Base-by-base conservation (phyloP, 2,329 filamentous ascomycete species). In the Thelonectria blattea region DNA sequence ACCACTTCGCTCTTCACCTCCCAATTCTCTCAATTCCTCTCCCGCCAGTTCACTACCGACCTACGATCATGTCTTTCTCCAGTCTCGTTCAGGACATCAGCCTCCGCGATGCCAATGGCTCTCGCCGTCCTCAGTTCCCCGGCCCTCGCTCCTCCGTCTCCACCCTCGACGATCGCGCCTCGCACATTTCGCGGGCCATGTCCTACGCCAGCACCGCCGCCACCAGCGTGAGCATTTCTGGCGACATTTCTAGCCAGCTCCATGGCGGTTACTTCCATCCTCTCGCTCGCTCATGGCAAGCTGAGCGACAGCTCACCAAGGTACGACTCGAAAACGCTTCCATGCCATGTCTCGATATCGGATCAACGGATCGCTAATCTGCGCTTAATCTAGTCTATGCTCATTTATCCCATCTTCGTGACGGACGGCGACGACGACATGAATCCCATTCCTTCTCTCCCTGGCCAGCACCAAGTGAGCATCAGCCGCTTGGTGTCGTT, bases 361-460 rank as follows among this genome's bases (percentile, higher is more conserved):
- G 22, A 27, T 24, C n/a, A 27, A 43, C 48, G 22, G 11, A 27
- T 54, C 30, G 51, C 65, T 71, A 62, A 71, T 61, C 30, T 41
- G 7, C 3, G 27, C 37, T 10, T 45, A 9, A 18, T 62, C 10
- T 71, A 97, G 92, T 95, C 93, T 39, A 98, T 98, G 95, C 89
- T 99, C 72, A 97, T 99, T 72, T 98, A 96, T 79, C 95, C 95
- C 12, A 85, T 99, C 67, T 99, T 99, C 81, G 87, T 99, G 66
- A 96, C 95, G 71, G 95, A 99, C 78, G 87, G 91, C 73, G 91
- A 94, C 37, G 92, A 98, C 72, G 94, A 98, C 80, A 91, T 97
- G 80, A 91, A 89, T 14, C 83, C 91, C 15, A 96, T 99, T 58
- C 90, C 93, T 52, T 97, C 93, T 18, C 86, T 99, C 4, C 95